Base-by-base conservation (phyloP, 441 rosid species). In the Populus hybrid region DNA sequence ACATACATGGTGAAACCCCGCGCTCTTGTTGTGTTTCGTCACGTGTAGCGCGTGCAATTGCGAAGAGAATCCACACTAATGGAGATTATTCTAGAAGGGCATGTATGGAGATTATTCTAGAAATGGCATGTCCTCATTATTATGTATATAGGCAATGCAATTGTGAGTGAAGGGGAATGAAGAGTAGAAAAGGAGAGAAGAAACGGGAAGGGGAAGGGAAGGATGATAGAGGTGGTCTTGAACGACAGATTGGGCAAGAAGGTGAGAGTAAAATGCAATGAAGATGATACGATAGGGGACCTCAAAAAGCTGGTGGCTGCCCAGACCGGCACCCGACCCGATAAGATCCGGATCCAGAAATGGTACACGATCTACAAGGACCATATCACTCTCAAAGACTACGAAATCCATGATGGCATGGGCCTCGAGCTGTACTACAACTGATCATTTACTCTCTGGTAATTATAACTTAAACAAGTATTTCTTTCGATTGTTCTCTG, bases 281-380 rank as follows among this genome's bases (percentile, higher is more conserved):
- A 89, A 18, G 92, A 89, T 67, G 93, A 91, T 78, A 86, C 90
- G 26, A 90, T 90, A 73, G 90, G 95, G 30, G 92, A 91, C 86
- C 87, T 91, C 26, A 91, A 89, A 89, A 91, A 88, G 86, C 89
- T 89, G 21, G 91, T 89, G 4, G 95, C 90, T 0, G 94, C 95
- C 0, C 90, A 87, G 77, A 91, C 90, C 2, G 92, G 92, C 3
- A 91, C 90, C 35, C 69, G 89, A 21, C 61, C 88, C 4, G 90
- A 90, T 16, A 90, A 91, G 86, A 91, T 90, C 30, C 71, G 91
- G 67, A 91, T 91, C 46, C 94, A 89, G 84, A 90, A 90, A 73
- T 91, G 92, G 92, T 91, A 91, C 63, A 71, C 64, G 10, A 42
- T 71, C 74, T 71, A 71, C 74, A 71, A 71, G 28, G 59, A 40